Evolutionary conservation across 305 asterid genomes (phyloP).

Genomic region (Solanum hybrid): DNA sequence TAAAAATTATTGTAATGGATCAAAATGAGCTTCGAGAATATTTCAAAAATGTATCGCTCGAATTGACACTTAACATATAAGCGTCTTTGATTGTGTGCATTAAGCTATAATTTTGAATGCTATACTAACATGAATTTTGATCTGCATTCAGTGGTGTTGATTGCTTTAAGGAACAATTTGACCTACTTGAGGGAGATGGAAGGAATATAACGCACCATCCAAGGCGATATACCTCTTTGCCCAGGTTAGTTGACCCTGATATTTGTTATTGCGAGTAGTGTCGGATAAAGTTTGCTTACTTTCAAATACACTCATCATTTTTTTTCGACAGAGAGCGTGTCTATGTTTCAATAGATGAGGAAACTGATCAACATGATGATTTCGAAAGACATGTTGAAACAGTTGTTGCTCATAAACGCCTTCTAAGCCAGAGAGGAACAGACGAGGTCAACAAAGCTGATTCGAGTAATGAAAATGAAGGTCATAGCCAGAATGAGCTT

Average conservation of each 20-base stretch:
- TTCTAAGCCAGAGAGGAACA: constrained; percentile 46
- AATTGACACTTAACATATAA: neutral
- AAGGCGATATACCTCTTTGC: constrained; percentile 88
- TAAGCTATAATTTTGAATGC: neutral
- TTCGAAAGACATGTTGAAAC: constrained; percentile 24
- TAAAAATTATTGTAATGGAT: neutral
- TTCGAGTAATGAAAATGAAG: constrained; percentile 16
- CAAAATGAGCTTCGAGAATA: neutral
- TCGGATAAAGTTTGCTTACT: neutral
- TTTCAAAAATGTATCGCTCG: neutral
- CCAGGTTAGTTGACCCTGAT: constrained; percentile 42
- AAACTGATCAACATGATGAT: constrained; percentile 33
- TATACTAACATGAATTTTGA: neutral
- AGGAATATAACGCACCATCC: constrained; percentile 37
- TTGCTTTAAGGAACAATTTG: constrained; percentile 80
- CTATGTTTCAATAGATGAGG: constrained; percentile 55
- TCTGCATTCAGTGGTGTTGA: constrained; percentile 63
- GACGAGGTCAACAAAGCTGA: constrained; percentile 27
- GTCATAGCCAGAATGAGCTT: constrained; percentile 28
- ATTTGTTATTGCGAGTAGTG: neutral
- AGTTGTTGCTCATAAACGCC: constrained; percentile 35
- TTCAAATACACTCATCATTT: neutral
- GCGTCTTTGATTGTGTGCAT: neutral
- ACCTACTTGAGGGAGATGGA: constrained; percentile 55
- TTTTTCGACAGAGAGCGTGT: constrained; percentile 52